Evolutionary conservation across 2,329 filamentous ascomycete species (phyloP).

Genomic region (Allantophomopsis lycopodina): DNA sequence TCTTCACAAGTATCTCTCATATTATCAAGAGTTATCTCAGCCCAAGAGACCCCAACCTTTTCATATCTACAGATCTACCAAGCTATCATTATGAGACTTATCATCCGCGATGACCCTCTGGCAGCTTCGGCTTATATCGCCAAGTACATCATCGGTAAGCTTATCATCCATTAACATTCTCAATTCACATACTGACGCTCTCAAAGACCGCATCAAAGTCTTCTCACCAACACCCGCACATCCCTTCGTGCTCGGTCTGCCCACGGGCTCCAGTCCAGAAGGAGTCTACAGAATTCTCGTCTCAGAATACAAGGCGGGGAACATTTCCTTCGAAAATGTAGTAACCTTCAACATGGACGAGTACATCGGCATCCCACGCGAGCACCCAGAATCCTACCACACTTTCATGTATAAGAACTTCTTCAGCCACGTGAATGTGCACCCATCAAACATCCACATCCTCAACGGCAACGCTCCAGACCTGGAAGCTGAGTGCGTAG

Average conservation of each 20-base stretch:
- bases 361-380: conserved; percentile 71
- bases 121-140: conserved; percentile 64
- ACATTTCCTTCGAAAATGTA: conserved; percentile 75
- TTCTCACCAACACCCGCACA: conserved; percentile 59
- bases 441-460: conserved; percentile 72
- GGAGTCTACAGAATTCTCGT: conserved; percentile 68
- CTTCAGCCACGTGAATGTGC: conserved; percentile 74
- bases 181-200: conserved; percentile 1
- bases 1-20: neutral
- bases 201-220: conserved; percentile 59
- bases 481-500: conserved; percentile 62
- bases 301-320: conserved; percentile 51
- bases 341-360: conserved; percentile 94
- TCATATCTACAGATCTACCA: neutral
- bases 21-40: neutral
- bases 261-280: conserved; percentile 71
- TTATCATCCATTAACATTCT: conserved; percentile 1
- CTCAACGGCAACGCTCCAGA: conserved; percentile 69
- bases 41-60: neutral
- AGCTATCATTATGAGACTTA: conserved; percentile 53
- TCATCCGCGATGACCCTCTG: conserved; percentile 61
- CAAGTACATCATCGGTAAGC: conserved; percentile 62
- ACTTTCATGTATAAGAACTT: conserved; percentile 91
- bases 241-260: conserved; percentile 72
- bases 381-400: conserved; percentile 78